Conservation (phyloP, 441 rosid species). For the Isatis lusitanica region DNA sequence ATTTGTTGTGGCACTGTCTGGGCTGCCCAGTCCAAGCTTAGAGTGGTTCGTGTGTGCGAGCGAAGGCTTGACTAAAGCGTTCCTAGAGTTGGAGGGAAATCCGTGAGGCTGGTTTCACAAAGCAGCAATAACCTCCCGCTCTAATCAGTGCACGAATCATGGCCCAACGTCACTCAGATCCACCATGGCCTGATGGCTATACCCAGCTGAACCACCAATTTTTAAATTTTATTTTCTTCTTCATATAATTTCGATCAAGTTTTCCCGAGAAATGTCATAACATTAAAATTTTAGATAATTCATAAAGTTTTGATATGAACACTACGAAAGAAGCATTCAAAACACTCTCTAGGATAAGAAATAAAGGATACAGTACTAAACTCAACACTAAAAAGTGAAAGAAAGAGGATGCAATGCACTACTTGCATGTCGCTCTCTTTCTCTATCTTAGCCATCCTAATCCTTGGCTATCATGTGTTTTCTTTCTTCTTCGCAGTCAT, state of each 20-base stretch:
- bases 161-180: constrained; percentile 14
- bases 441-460: constrained; percentile 1
- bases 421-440: background rate
- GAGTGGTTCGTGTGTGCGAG: constrained; percentile 26
- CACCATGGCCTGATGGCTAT: constrained; percentile 19
- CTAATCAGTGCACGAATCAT: constrained; percentile 36
- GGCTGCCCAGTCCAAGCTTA: constrained; percentile 36
- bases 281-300: no score
- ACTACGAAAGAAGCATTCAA: no score
- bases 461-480: background rate
- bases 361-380: background rate
- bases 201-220: constrained; percentile 23
- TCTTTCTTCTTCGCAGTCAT: background rate
- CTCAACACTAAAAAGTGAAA: background rate
- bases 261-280: background rate
- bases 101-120: constrained; percentile 56
- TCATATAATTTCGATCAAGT: background rate
- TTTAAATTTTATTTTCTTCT: background rate
- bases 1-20: constrained; percentile 25
- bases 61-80: constrained; percentile 10
- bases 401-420: background rate
- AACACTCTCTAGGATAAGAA: no score
- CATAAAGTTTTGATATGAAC: no score
- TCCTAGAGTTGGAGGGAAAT: constrained; percentile 40
- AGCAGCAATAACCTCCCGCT: constrained; percentile 48